phyloP scores from a whole-genome alignment of 768 basidiomycete genomes.

The Pholiota conissans region DNA sequence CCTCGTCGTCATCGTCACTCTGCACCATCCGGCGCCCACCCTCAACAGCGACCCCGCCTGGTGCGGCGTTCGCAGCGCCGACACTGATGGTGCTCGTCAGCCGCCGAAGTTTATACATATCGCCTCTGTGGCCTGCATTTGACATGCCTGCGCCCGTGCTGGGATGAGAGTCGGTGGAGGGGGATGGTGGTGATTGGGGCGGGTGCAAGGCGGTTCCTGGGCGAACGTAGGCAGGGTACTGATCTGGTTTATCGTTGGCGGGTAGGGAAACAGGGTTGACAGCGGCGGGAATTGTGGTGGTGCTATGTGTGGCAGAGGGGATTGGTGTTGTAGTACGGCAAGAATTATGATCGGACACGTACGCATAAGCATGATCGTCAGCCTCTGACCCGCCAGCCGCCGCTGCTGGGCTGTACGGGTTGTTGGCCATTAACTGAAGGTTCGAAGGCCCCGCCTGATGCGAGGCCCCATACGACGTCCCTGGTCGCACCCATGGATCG shows the following conservation, averaged over 20 bases:
- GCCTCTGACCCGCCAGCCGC: neutral
- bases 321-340: neutral
- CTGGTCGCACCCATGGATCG: neutral
- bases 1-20: conserved; percentile 7
- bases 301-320: neutral
- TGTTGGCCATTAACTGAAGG: neutral
- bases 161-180: conserved; percentile 22
- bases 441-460: neutral
- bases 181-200: conserved; percentile 16
- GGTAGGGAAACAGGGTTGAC: neutral
- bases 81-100: neutral
- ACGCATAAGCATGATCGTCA: neutral
- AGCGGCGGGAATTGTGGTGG: neutral
- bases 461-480: neutral
- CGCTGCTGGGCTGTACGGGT: conserved; percentile 4
- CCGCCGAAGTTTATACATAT: conserved; percentile 16
- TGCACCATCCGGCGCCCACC: neutral
- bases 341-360: neutral
- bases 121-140: neutral
- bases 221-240: neutral
- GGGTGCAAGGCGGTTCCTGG: neutral
- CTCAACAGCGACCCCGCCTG: neutral
- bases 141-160: conserved; percentile 13
- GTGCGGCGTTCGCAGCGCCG: neutral
- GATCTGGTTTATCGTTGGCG: neutral